These are phyloP conservation scores for Chiua virens DNA, from an alignment of 768 basidiomycete species.

Conservation along the genomic window DNA sequence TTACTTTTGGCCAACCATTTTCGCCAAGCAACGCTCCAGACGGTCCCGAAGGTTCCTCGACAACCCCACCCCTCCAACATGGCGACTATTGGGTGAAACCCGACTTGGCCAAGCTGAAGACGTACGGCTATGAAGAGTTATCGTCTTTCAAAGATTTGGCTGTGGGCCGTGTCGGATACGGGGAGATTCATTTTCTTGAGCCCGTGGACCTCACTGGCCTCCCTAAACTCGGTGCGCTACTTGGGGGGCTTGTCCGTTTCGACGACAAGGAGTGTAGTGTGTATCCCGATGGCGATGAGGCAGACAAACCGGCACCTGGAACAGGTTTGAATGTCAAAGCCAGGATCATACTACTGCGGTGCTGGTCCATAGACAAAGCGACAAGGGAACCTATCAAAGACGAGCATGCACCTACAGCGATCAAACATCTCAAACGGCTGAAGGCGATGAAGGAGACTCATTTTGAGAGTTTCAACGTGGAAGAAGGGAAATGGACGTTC, in stretches of 20 bases:
- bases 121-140: conserved; percentile 70
- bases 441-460: conserved; percentile 83
- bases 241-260: conserved; percentile 87
- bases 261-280: conserved; percentile 91
- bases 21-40: conserved; percentile 30
- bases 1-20: conserved; percentile 27
- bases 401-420: conserved; percentile 60
- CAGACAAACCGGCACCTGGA: conserved; percentile 80
- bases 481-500: conserved; percentile 90
- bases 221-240: conserved; percentile 72
- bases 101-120: conserved; percentile 67
- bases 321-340: conserved; percentile 89
- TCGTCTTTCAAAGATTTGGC: conserved; percentile 72
- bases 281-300: conserved; percentile 87
- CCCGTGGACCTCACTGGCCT: conserved; percentile 86
- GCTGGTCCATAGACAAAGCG: conserved; percentile 91
- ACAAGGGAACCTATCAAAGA: conserved; percentile 90
- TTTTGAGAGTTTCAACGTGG: conserved; percentile 78
- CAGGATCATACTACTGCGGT: conserved; percentile 69
- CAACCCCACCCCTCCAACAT: conserved; percentile 54
- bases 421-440: conserved; percentile 77
- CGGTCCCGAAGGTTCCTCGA: conserved; percentile 18
- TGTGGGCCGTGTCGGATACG: conserved; percentile 90
- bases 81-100: conserved; percentile 95
- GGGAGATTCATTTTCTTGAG: conserved; percentile 79